Percentiles rank a stretch among this genome's conserved stretches.
phyloP scores from a whole-genome alignment of 148 eudicot species.

The Fagopyrum tataricum region DNA sequence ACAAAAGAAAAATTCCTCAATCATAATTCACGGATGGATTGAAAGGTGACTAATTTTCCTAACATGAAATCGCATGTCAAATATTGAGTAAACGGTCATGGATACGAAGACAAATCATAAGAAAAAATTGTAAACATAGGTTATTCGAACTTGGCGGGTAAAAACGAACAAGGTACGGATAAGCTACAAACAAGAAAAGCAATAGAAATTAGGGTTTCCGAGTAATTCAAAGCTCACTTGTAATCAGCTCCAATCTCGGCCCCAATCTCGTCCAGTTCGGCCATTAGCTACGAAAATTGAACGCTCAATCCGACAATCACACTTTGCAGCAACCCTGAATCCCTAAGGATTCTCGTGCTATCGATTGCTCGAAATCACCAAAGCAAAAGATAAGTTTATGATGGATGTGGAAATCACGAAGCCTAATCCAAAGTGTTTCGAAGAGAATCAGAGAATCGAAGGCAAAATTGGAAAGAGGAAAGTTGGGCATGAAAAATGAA shows the following conservation, averaged over 20 bases:
- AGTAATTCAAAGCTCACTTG: conserved; percentile 1
- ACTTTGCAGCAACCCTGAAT: conserved; percentile 2
- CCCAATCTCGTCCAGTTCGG: conserved; percentile 11
- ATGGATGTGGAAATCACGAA: neutral
- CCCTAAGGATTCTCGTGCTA: neutral
- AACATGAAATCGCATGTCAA: neutral
- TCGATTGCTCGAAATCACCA: neutral
- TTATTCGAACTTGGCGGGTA: neutral
- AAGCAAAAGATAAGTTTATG: neutral
- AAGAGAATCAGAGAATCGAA: neutral
- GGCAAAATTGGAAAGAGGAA: neutral
- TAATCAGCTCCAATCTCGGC: conserved; percentile 14
- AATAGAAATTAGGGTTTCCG: conserved; percentile 4
- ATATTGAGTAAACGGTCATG: neutral
- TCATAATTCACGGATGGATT: neutral
- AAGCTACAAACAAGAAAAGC: neutral
- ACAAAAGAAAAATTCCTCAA: neutral
- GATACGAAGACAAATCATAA: neutral
- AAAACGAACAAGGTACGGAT: conserved; percentile 2
- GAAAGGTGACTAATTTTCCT: neutral
- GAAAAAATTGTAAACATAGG: neutral
- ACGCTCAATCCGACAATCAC: neutral
- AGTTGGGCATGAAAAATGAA: neutral
- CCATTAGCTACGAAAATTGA: neutral
- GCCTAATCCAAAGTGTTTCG: neutral